These are phyloP conservation scores for Trypanosomatidae sp. DNA, from an alignment of 208 protist genomes.

Conservation along the genomic window DNA sequence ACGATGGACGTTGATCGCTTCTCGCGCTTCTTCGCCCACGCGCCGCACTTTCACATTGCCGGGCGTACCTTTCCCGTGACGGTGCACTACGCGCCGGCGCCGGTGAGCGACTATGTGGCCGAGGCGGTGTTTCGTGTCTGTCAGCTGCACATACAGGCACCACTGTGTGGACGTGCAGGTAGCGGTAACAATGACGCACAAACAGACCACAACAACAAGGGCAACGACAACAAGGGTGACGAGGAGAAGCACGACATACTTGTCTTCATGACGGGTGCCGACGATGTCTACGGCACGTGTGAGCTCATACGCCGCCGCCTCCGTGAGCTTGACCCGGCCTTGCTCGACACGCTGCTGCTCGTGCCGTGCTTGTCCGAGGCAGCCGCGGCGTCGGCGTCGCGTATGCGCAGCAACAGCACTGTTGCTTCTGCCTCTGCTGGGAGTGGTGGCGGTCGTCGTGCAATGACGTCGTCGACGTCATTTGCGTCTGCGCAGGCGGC, in stretches of 20 bases:
- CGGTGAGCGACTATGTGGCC: conserved; percentile 70
- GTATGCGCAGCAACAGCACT: too few relatives aligned
- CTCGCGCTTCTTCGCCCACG: conserved; percentile 93
- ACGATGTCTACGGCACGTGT: conserved; percentile 94
- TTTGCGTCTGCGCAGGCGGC: conserved; percentile 31
- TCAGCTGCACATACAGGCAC: conserved; percentile 76
- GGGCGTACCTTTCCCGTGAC: conserved; percentile 92
- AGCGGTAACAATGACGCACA: too few relatives aligned
- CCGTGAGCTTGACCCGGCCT: conserved; percentile 84
- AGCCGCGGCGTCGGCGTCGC: conserved; percentile 28
- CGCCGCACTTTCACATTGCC: conserved; percentile 94
- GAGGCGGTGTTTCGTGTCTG: conserved; percentile 75
- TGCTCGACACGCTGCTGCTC: conserved; percentile 81
- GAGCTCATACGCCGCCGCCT: conserved; percentile 83
- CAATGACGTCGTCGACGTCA: conserved; percentile 5
- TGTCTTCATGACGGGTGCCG: conserved; percentile 97
- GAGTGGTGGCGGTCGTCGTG: too few relatives aligned
- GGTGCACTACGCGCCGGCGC: conserved; percentile 58
- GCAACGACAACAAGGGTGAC: too few relatives aligned
- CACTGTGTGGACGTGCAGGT: too few relatives aligned
- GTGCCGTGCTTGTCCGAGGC: conserved; percentile 89
- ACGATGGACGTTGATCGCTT: conserved; percentile 98
- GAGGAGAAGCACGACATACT: conserved; percentile 93
- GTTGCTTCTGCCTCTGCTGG: too few relatives aligned
- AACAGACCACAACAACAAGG: too few relatives aligned